Evolutionary conservation across 2,329 filamentous ascomycete genomes (phyloP), one percentile per base, ranked within the genome.

Genomic region (Alternaria dauci): DNA sequence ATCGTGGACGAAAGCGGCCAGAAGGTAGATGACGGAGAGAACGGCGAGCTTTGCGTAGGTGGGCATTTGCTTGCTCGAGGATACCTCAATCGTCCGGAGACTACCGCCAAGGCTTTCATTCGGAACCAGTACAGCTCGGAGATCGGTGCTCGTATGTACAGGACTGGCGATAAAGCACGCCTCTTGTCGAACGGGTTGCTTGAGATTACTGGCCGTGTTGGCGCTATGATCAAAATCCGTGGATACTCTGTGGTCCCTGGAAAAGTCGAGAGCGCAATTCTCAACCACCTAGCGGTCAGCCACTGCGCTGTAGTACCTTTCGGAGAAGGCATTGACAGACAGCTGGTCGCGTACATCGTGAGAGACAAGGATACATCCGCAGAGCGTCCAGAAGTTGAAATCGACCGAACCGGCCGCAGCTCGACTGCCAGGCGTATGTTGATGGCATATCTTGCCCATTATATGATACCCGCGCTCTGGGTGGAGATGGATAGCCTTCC

Each of bases 381-480:
- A 41, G 83, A 87, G 43, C 88, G 90, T 23, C 86, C 88, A 0
- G 78, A 81, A 4, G 82, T 92, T 3, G 85, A 89, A 47, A 87
- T 93, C 47, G 88, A 93, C 61, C 86, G 89, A 57, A 85, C 87
- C 28, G 91, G 90, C 5, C 89, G 91, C 76, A 93, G 91, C 67
- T 88, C 91, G 1, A 84, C 84, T 6, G 88, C 90, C 3, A 85
- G 91, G 47, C 86, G 88, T 56, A 84, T 85, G 16, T 83, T 94
- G 2, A 84, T 88, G 1, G 81, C 85, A 16, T 87, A 88, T 63
- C 83, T 94, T 30, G 91, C 91, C 1, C 90, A 92, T 63, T 94
- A 94, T 78, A 94, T 94, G 91, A 89, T 94, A 55, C 91, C 91
- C 0, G 84, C 89, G 1, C 77, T 93, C 3, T 94, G 91, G 91